Conservation (phyloP, 257 asterid species). For the Mitragyna speciosa region DNA sequence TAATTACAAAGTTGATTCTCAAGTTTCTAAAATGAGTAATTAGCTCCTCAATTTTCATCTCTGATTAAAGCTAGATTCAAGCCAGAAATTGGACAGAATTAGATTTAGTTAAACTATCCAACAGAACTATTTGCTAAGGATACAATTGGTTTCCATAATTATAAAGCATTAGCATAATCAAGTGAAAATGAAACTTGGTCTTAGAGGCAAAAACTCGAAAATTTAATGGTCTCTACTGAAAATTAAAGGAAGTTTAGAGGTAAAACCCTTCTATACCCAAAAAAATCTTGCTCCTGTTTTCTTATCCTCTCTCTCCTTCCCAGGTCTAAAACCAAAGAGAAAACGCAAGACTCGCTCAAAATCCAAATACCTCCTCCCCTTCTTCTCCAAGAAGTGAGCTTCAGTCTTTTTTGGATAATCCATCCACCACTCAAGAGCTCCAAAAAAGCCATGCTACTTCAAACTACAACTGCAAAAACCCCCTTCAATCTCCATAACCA, state of each 20-base stretch:
- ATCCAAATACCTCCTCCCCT: neutral
- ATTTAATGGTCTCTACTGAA: neutral
- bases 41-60: neutral
- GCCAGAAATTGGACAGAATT: no score
- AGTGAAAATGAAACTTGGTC: neutral
- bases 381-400: neutral
- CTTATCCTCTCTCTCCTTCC: conserved; percentile 8
- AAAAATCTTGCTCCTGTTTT: neutral
- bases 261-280: neutral
- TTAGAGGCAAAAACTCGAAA: neutral
- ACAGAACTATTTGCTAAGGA: no score
- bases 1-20: neutral
- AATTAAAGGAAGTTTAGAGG: neutral
- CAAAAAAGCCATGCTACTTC: conserved; percentile 58
- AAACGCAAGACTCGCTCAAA: neutral
- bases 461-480: conserved; percentile 42
- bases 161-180: neutral
- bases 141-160: neutral
- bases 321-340: neutral
- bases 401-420: neutral
- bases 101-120: no score
- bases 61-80: no score
- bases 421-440: neutral
- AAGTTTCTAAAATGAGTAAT: neutral
- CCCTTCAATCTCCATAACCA: conserved; percentile 35